Base-by-base conservation (phyloP, 2,329 filamentous ascomycete species). In the Ophioceras dolichostomum region DNA sequence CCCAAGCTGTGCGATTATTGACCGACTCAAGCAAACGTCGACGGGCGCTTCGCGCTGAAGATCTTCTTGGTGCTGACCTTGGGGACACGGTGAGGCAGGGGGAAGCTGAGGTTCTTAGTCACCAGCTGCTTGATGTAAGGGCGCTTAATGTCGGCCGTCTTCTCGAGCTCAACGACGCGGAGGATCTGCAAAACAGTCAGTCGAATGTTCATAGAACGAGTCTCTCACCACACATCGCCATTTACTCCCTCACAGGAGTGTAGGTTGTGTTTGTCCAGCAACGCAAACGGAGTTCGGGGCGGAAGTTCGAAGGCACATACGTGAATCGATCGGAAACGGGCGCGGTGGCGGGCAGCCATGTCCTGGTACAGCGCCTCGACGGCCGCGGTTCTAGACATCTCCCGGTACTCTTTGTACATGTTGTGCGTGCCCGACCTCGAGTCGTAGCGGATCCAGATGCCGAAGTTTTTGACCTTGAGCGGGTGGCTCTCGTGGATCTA, bases 321-420 rank as follows among this genome's bases (percentile, higher is more conserved):
- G 79, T 95, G 88, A 65, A 98, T 91, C 55, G 85, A 93, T 70
- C 91, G 80, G 78, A 98, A 98, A 60, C 91, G 85, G 61, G 91
- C 82, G 64, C 85, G 87, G 80, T 98, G 91, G 66, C 91, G 86
- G 67, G 93, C 89, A 55, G 91, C 87, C 91, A 98, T 96, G 75
- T 98, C 91, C 70, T 91, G 84, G 83, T 98, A 98, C 63, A 98
- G 79, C 54, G 89, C 71, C 71, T 96, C 84, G 59, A 96, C 89
- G 52, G 91, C 91, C 54, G 91, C 89, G 60, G 82, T 84, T 68
- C 91, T 79, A 64, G 84, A 89, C 78, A 96, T 84, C 78, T 96
- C 91, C 65, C 91, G 85, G 83, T 95, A 96, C 82, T 98, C 91
- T 82, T 96, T 96, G 86, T 98, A 98, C 91, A 98, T 98, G 83